A percentile compares a stretch with the other conserved stretches of the same genome.
Evolutionary conservation across 169 alveolate species (phyloP).

Genomic region (Plasmodium adleri): DNA sequence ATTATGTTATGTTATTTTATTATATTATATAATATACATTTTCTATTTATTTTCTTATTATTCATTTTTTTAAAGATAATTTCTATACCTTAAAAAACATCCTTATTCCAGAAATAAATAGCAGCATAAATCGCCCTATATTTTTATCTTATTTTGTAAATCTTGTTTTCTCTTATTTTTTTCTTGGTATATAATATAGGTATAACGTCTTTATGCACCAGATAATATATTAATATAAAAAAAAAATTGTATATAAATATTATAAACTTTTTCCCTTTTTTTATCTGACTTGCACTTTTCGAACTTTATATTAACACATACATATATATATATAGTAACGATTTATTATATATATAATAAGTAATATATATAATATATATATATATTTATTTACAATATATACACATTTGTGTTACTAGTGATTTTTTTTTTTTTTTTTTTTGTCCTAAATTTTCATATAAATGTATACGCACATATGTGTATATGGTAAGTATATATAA

Average conservation of each 20-base stretch:
- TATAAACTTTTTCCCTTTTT: constrained; percentile 13
- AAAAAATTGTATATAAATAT: constrained; percentile 2
- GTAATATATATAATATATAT: background rate
- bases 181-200: no score
- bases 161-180: constrained; percentile 7
- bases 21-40: background rate
- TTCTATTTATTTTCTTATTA: background rate
- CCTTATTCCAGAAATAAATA: constrained; percentile 1
- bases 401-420: background rate
- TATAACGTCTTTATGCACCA: constrained; percentile 59
- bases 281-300: constrained; percentile 47
- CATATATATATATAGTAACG: background rate
- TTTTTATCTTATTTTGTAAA: constrained; percentile 14
- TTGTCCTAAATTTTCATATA: constrained; percentile 33
- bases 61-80: background rate
- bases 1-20: no score
- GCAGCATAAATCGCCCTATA: background rate
- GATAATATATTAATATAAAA: background rate
- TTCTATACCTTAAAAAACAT: constrained; percentile 46
- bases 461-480: constrained; percentile 8
- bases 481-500: background rate
- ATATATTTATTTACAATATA: background rate
- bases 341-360: background rate
- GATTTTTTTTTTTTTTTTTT: constrained; percentile 14
- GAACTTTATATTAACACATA: constrained; percentile 2